Percentiles rank a stretch among this genome's conserved stretches.
phyloP scores from a whole-genome alignment of 352 stramenopile species.

The Pythium scleroteichum region DNA sequence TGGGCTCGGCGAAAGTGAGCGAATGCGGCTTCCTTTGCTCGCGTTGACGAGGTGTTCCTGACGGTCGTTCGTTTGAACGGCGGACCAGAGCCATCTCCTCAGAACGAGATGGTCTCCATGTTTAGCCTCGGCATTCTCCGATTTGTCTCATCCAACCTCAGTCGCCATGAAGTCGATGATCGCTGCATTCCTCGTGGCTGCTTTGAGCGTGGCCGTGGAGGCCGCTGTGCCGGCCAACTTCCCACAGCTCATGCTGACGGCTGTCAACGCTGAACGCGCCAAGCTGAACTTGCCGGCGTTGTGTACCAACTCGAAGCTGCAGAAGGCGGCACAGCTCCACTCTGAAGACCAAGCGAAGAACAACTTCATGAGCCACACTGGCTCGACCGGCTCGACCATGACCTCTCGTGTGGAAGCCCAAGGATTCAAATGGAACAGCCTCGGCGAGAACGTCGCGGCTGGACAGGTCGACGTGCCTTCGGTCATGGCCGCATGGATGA shows the following conservation, averaged over 20 bases:
- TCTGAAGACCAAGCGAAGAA: constrained; percentile 42
- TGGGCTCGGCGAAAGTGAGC: neutral
- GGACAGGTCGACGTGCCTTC: constrained; percentile 37
- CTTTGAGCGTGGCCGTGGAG: constrained; percentile 4
- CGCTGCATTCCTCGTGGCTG: constrained; percentile 4
- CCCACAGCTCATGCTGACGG: constrained; percentile 38
- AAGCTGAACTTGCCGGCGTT: constrained; percentile 32
- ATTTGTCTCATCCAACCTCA: neutral
- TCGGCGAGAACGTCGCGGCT: constrained; percentile 54
- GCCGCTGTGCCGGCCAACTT: constrained; percentile 22
- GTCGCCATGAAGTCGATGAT: constrained; percentile 8
- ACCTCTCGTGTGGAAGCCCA: constrained; percentile 18
- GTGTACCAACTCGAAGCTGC: constrained; percentile 41
- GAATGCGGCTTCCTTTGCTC: no score
- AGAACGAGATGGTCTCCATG: neutral
- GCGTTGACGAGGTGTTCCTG: no score
- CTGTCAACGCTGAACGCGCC: constrained; percentile 51
- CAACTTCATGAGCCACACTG: constrained; percentile 48
- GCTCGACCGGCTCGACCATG: constrained; percentile 47
- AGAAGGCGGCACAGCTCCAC: constrained; percentile 5
- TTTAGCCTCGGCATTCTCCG: neutral
- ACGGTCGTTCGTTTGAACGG: no score
- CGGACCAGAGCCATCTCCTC: neutral
- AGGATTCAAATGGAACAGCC: constrained; percentile 27
- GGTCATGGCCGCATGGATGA: constrained; percentile 57